phyloP scores from a whole-genome alignment of 805 yeast species.

The Candida suzukii region DNA sequence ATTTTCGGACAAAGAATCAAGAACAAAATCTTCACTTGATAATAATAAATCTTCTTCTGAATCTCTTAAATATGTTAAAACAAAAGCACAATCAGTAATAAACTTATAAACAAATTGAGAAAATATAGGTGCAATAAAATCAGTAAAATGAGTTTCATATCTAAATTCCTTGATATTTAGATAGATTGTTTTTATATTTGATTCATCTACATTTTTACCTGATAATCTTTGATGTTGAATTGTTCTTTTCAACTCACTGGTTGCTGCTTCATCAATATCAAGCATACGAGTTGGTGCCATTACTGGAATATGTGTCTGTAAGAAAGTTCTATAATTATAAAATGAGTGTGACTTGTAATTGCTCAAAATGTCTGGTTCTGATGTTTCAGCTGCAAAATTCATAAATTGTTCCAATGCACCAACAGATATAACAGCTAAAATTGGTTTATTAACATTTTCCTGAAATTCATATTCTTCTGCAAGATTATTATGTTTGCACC shows the following conservation, averaged over 20 bases:
- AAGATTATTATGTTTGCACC: slow-evolving; percentile 53
- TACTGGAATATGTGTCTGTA: slow-evolving; percentile 62
- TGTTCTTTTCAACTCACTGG: slow-evolving; percentile 25
- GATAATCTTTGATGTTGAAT: slow-evolving; percentile 19
- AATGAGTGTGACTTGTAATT: slow-evolving; percentile 31
- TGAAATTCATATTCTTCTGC: slow-evolving; percentile 42
- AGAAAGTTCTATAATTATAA: slow-evolving; percentile 58
- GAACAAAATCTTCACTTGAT: slow-evolving; percentile 44
- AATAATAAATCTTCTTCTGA: slow-evolving; percentile 67
- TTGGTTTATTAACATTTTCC: slow-evolving; percentile 49
- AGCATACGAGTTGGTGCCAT: slow-evolving; percentile 43
- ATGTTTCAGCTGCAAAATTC: slow-evolving; percentile 53
- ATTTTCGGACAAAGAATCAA: slow-evolving; percentile 60
- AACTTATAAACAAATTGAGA: slow-evolving; percentile 48
- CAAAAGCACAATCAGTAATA: slow-evolving; percentile 57
- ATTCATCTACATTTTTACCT: slow-evolving; percentile 23
- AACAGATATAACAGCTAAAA: slow-evolving; percentile 47
- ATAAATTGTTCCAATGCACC: slow-evolving; percentile 71
- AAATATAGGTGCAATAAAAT: slow-evolving; percentile 34
- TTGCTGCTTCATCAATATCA: slow-evolving; percentile 40
- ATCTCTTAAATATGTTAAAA: slow-evolving; percentile 61
- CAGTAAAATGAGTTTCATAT: slow-evolving; percentile 21
- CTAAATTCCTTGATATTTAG: slow-evolving; percentile 13
- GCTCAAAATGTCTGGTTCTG: slow-evolving; percentile 11
- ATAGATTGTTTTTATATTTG: slow-evolving; percentile 20